phyloP scores from a whole-genome alignment of 805 yeast species.

The Lachancea sp. region DNA sequence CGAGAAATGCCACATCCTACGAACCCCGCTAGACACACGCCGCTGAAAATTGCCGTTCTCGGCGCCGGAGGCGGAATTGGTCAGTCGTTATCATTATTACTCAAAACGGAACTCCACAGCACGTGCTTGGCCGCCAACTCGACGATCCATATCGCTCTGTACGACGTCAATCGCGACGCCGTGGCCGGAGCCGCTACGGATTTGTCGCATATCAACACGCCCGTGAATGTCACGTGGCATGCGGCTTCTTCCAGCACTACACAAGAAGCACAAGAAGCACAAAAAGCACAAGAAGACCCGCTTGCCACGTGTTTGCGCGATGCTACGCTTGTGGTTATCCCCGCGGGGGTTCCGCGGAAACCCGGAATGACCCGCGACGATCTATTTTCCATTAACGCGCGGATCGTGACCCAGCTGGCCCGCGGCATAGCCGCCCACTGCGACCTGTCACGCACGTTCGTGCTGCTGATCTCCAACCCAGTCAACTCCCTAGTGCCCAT shows the following conservation, averaged over 20 bases:
- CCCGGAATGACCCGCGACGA: constrained; percentile 95
- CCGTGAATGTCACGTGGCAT: constrained; percentile 51
- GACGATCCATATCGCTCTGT: constrained; percentile 48
- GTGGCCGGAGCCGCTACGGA: constrained; percentile 83
- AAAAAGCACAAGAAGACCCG: constrained; percentile 21
- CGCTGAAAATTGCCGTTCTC: constrained; percentile 65
- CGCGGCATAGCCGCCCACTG: constrained; percentile 65
- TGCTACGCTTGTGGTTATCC: constrained; percentile 36
- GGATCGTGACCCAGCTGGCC: constrained; percentile 68
- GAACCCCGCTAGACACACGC: neutral
- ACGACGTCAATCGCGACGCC: constrained; percentile 64
- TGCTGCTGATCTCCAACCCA: constrained; percentile 84
- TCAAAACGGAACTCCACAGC: constrained; percentile 49
- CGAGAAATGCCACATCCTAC: constrained; percentile 19
- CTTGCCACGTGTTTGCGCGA: constrained; percentile 11
- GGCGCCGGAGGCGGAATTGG: constrained; percentile 97
- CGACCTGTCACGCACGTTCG: constrained; percentile 58
- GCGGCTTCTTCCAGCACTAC: constrained; percentile 43
- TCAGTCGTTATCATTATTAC: constrained; percentile 78
- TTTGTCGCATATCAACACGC: constrained; percentile 73
- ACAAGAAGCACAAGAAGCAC: no score
- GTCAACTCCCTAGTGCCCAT: constrained; percentile 91
- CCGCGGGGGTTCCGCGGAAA: constrained; percentile 90
- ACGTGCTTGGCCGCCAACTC: constrained; percentile 31
- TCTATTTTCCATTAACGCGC: constrained; percentile 75